Base-by-base conservation (phyloP, 2,329 filamentous ascomycete genomes). In the Sphaerulina vaccinii region DNA sequence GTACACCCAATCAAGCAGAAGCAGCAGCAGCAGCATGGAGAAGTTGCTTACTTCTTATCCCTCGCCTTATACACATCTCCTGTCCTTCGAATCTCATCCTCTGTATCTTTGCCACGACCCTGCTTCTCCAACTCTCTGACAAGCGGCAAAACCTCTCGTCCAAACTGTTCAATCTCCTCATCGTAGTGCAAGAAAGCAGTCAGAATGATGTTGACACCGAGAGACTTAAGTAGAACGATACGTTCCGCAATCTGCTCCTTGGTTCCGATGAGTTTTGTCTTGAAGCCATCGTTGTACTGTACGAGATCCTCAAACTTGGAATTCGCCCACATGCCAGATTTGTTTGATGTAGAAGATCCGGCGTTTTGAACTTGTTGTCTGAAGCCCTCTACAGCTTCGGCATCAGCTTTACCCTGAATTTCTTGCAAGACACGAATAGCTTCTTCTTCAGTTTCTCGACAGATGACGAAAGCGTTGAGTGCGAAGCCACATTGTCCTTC, bases 211-310 rank as follows among this genome's bases (percentile, higher is more conserved):
- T 74, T 65, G 11, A 74, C 66, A 1, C 72, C 66, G 52, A 78
- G 52, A 56, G 70, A 71, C 71, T 79, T 73, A 48, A 79, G 59
- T 57, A 79, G 53, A 32, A 78, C 54, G 32, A 79, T 76, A 3
- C 77, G 64, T 54, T 79, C 75, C 0, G 74, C 75, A 42, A 79
- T 75, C 61, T 79, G 75, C 60, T 77, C 73, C 54, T 73, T 75
- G 0, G 77, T 79, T 1, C 77, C 76, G 37, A 79, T 78, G 21
- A 79, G 60, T 63, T 78, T 79, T 3, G 77, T 79, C 67, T 79
- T 79, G 65, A 80, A 80, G 2, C 77, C 77, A 59, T 79, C 77
- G 39, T 80, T 80, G 56, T 79, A 79, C 65, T 79, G 77, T 23
- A 79, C 75, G 48, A 79, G 59, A 58, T 80, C 77, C 43, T 79